These are phyloP conservation scores for Aspergillus diversus DNA, from an alignment of 495 filamentous ascomycete species.

Conservation along the genomic window DNA sequence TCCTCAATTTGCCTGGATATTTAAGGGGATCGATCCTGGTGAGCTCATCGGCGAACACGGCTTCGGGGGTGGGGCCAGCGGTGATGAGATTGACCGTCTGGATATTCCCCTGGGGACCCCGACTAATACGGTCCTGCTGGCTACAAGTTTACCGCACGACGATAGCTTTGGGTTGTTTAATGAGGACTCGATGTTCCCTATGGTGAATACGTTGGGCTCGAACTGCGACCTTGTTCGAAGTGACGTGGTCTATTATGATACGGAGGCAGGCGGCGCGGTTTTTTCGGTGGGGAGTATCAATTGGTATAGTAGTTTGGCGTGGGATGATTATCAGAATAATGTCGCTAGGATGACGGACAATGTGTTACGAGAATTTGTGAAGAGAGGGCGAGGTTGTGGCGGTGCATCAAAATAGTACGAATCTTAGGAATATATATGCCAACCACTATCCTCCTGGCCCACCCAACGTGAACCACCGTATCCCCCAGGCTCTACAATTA, in stretches of 20 bases:
- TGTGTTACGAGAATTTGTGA: constrained; percentile 7
- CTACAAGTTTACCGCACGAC: constrained; percentile 30
- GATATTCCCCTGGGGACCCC: constrained; percentile 31
- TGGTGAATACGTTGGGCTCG: constrained; percentile 27
- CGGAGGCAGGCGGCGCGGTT: constrained; percentile 5
- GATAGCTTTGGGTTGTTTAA: constrained; percentile 36
- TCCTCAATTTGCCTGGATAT: not conserved
- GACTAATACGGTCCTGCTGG: constrained; percentile 29
- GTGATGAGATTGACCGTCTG: constrained; percentile 36
- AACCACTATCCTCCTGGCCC: too few relatives aligned
- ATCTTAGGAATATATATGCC: too few relatives aligned
- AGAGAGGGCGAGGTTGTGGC: not conserved
- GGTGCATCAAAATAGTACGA: not conserved
- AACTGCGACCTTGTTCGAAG: constrained; percentile 2
- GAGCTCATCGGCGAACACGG: constrained; percentile 1
- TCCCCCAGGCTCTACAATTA: too few relatives aligned
- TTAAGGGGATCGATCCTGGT: not conserved
- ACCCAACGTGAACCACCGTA: too few relatives aligned
- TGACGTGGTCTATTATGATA: constrained; percentile 11
- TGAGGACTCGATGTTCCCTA: constrained; percentile 35
- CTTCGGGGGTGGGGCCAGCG: constrained; percentile 17
- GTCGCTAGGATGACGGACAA: constrained; percentile 7
- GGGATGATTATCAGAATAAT: constrained; percentile 10
- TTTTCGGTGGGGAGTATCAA: constrained; percentile 17
- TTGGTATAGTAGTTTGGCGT: constrained; percentile 12